Conservation (phyloP, 2,329 filamentous ascomycete genomes). For the Fusarium pseudograminearum region DNA sequence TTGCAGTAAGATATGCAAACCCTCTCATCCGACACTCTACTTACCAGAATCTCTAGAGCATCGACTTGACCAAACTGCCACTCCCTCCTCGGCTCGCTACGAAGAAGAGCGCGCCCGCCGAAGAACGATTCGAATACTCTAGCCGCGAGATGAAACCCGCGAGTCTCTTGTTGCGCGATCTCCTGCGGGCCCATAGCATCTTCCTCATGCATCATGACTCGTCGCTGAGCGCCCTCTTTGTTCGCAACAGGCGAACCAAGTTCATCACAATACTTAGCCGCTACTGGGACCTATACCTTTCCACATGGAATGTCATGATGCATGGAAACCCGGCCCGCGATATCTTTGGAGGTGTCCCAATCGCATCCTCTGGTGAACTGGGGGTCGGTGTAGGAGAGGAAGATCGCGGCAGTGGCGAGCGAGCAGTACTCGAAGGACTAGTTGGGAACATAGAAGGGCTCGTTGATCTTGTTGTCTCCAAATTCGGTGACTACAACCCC, state of each 20-base stretch:
- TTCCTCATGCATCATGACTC: slow-evolving; percentile 90
- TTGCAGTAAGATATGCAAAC: slow-evolving; percentile 73
- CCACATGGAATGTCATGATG: slow-evolving; percentile 88
- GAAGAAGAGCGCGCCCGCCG: slow-evolving; percentile 55
- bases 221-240: slow-evolving; percentile 77
- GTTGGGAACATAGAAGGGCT: slow-evolving; percentile 83
- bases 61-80: slow-evolving; percentile 81
- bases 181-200: slow-evolving; percentile 82
- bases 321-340: slow-evolving; percentile 88
- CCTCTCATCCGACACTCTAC: background rate
- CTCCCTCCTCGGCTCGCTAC: slow-evolving; percentile 67
- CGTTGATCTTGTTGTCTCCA: slow-evolving; percentile 87
- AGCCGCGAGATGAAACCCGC: slow-evolving; percentile 90
- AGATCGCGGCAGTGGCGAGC: slow-evolving; percentile 91
- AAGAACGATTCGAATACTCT: slow-evolving; percentile 79
- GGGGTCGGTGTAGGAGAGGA: slow-evolving; percentile 96
- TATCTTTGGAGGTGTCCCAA: slow-evolving; percentile 84
- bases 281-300: slow-evolving; percentile 80
- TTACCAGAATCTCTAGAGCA: slow-evolving; percentile 52
- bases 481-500: slow-evolving; percentile 73
- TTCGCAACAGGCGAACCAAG: slow-evolving; percentile 70
- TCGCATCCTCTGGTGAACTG: slow-evolving; percentile 90
- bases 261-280: slow-evolving; percentile 80
- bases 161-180: slow-evolving; percentile 80
- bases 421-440: slow-evolving; percentile 93